phyloP scores from a whole-genome alignment of 2,329 filamentous ascomycete species.

The Diaporthe nobilis region DNA sequence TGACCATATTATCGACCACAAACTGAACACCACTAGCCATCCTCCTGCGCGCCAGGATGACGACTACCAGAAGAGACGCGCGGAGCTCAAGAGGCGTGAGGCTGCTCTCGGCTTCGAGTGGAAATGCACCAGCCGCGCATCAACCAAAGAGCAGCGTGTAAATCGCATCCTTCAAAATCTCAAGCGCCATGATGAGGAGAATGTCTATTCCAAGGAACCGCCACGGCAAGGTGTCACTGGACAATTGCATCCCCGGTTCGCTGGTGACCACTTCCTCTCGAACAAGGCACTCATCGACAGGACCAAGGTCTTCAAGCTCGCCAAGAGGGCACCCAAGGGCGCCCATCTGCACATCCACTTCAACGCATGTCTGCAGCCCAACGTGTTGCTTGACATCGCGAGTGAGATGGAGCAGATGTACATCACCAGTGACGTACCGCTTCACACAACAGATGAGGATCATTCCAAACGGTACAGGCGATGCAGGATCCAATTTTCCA shows the following conservation, averaged over 20 bases:
- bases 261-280: constrained; percentile 71
- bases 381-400: constrained; percentile 69
- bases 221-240: constrained; percentile 55
- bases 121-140: constrained; percentile 51
- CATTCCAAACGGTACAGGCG: constrained; percentile 52
- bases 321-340: constrained; percentile 76
- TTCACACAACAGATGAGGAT: constrained; percentile 56
- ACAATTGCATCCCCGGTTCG: constrained; percentile 61
- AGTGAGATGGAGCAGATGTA: constrained; percentile 76
- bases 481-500: constrained; percentile 75
- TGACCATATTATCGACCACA: constrained; percentile 37
- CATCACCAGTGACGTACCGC: constrained; percentile 72
- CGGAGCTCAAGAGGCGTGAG: constrained; percentile 51
- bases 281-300: constrained; percentile 67
- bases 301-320: constrained; percentile 71
- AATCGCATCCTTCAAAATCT: constrained; percentile 58
- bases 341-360: constrained; percentile 83
- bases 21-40: neutral
- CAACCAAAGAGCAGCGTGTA: constrained; percentile 53
- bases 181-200: constrained; percentile 52
- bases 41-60: constrained; percentile 20
- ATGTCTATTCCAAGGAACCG: constrained; percentile 53
- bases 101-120: constrained; percentile 58
- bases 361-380: constrained; percentile 78
- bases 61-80: constrained; percentile 52